Base-by-base conservation (phyloP, 2,329 filamentous ascomycete species). In the Talaromyces sp. region DNA sequence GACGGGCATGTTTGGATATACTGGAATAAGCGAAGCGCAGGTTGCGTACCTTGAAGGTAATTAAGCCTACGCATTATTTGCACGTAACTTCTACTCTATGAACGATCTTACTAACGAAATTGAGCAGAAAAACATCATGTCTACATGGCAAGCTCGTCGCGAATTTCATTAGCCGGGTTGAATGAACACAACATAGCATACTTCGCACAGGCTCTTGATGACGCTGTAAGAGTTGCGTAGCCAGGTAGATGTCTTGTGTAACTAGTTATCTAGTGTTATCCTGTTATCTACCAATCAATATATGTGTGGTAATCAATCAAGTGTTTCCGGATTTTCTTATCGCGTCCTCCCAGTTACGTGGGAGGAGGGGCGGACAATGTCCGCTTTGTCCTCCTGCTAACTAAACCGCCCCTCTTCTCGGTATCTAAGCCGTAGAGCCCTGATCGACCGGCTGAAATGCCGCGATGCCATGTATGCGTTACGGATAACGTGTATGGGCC, bases 1-100 rank as follows among this genome's bases (percentile, higher is more conserved):
- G 82, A 97, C 97, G 69, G 94, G 94, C 79, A 98, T 98, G 94
- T 98, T 98, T 81, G 93, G 89, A 72, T 98, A 96, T 60, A 75
- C 81, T 2, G 82, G 82, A 0, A 69, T 85, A 31, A 77, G 63
- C 4, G 73, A 76, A 40, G 61, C 72, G 3, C 78, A 83, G 47
- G 81, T 84, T 12, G 59, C 65, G 59, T 65, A 67, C 55, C 65
- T 79, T 44, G 71, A 75, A 28, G 50, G 57, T 59, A 33, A 59
- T 14, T 31, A 42, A n/a, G 6, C 14, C 31, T 55, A 1, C 30
- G n/a, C 3, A 55, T 18, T 4, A 16, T 16, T 5, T 16, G 6
- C 1, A 36, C 16, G 16, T 16, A 16, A 16, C 34, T 5, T 1
- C 23, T 23, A 23, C 34, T 5, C 14, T 36, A 6, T 16, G 12